Percentiles rank a stretch among this genome's conserved stretches.
Evolutionary conservation across 164 flowering plant genomes (phyloP).

Genomic region (Dillenia turbinata): DNA sequence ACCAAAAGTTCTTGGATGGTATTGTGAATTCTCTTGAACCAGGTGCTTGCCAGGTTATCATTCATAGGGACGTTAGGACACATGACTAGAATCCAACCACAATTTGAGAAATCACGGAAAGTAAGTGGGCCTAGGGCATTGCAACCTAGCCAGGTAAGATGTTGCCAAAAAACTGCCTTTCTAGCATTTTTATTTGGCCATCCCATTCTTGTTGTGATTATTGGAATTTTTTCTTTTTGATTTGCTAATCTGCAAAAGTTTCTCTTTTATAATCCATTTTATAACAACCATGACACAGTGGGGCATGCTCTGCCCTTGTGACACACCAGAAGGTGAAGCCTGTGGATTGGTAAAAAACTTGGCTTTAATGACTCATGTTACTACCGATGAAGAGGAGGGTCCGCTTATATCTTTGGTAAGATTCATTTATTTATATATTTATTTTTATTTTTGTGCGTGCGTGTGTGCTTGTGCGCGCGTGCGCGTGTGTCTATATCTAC

Average conservation of each 20-base stretch:
- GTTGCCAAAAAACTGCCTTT: background rate
- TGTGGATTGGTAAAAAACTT: conserved; percentile 95
- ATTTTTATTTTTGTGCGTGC: background rate
- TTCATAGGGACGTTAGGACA: conserved; percentile 75
- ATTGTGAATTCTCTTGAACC: background rate
- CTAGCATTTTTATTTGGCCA: too few species aligned
- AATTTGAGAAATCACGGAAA: conserved; percentile 94
- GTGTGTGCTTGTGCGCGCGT: background rate
- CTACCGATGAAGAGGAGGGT: conserved; percentile 88
- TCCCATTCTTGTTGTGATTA: too few species aligned
- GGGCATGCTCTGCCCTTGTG: conserved; percentile 99
- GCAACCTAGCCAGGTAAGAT: conserved; percentile 93
- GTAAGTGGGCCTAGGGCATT: conserved; percentile 99
- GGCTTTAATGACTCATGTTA: conserved; percentile 97
- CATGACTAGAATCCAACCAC: conserved; percentile 83
- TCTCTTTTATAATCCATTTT: background rate
- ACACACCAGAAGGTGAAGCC: conserved; percentile 99
- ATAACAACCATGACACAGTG: conserved; percentile 43
- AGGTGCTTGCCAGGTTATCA: conserved; percentile 82
- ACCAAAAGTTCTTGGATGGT: background rate
- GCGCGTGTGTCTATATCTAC: background rate
- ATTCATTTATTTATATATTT: background rate
- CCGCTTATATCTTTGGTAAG: conserved; percentile 75
- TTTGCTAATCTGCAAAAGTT: background rate
- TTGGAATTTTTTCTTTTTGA: background rate